Evolutionary conservation across 805 yeast species (phyloP).

Genomic region (Zygosaccharomyces siamensis): DNA sequence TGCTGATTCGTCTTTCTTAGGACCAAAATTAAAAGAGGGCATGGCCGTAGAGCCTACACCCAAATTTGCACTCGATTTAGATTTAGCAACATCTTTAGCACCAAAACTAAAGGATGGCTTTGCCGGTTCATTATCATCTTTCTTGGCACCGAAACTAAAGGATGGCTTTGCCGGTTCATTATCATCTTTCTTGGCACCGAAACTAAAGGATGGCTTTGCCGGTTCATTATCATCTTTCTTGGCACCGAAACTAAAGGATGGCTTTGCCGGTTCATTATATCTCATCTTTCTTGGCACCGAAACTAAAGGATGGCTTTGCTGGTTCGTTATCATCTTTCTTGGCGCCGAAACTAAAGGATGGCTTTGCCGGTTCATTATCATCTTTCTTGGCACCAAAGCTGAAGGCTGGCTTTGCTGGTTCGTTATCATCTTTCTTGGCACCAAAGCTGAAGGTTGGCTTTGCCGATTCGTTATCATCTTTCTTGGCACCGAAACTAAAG

Average conservation of each 20-base stretch:
- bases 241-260: constrained; percentile 14
- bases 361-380: constrained; percentile 1
- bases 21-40: constrained; percentile 15
- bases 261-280: constrained; percentile 6
- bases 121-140: neutral
- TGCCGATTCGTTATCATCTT: neutral
- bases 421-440: neutral
- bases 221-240: neutral
- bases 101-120: neutral
- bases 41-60: constrained; percentile 1
- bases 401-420: constrained; percentile 12
- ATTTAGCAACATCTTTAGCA: neutral
- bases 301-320: constrained; percentile 6
- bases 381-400: constrained; percentile 10
- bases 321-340: neutral
- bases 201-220: constrained; percentile 9
- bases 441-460: neutral
- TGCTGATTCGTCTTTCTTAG: constrained; percentile 1
- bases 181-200: constrained; percentile 8
- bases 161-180: constrained; percentile 3
- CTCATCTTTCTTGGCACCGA: neutral
- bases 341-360: constrained; percentile 10
- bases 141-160: constrained; percentile 9
- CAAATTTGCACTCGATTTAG: too few species aligned
- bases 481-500: constrained; percentile 11